These are phyloP conservation scores for Marasmius sp. DNA, from an alignment of 1,284 basidiomycete genomes.

Conservation along the genomic window DNA sequence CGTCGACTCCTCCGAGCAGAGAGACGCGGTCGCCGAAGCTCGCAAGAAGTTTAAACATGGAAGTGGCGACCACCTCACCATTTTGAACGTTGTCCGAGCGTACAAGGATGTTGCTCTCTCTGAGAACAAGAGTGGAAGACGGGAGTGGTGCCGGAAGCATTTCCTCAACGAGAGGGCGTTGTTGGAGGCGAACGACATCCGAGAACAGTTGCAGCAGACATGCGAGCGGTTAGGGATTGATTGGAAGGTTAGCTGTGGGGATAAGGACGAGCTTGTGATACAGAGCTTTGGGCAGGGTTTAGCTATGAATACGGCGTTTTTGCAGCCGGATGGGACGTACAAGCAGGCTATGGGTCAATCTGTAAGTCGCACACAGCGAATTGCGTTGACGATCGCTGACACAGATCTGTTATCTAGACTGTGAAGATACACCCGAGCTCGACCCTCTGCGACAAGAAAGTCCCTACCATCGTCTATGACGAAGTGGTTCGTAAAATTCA, in stretches of 20 bases:
- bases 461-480: conserved; percentile 85
- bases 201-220: conserved; percentile 75
- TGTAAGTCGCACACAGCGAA: conserved; percentile 43
- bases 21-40: conserved; percentile 70
- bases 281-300: conserved; percentile 74
- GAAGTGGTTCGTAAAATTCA: conserved; percentile 68
- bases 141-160: conserved; percentile 82
- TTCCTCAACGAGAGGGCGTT: conserved; percentile 87
- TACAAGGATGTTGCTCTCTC: conserved; percentile 62
- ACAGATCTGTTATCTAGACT: conserved; percentile 39
- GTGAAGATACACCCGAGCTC: conserved; percentile 91
- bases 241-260: conserved; percentile 53
- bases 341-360: conserved; percentile 79
- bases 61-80: conserved; percentile 89
- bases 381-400: neutral
- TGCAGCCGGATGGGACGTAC: conserved; percentile 83
- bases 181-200: conserved; percentile 81
- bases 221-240: conserved; percentile 67
- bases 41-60: conserved; percentile 79
- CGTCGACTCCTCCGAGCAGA: conserved; percentile 65
- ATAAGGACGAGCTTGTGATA: conserved; percentile 59
- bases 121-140: conserved; percentile 49
- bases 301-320: conserved; percentile 79
- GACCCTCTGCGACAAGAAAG: conserved; percentile 74
- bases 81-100: conserved; percentile 81